Conservation (phyloP, 495 filamentous ascomycete species). For the Aspergillus nanangensis region DNA sequence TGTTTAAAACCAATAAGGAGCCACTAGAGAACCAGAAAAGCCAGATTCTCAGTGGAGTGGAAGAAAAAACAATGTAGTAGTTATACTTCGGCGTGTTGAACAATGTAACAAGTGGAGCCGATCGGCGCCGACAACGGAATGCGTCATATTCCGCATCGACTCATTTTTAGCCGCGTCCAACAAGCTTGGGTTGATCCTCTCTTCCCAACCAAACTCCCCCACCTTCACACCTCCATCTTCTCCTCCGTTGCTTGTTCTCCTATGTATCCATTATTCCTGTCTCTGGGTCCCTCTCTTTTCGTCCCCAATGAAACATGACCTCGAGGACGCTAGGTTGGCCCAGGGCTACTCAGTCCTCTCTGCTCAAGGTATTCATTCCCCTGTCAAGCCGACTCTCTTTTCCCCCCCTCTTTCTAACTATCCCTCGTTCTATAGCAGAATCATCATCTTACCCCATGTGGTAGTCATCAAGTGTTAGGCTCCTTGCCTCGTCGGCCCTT, state of each 20-base stretch:
- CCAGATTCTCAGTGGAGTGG: constrained; percentile 9
- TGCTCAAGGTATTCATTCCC: constrained; percentile 5
- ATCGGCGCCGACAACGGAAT: constrained; percentile 13
- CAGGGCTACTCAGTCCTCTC: constrained; percentile 28
- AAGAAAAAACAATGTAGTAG: too few relatives aligned
- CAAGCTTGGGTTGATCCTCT: constrained; percentile 4
- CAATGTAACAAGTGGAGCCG: constrained; percentile 12
- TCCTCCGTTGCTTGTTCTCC: constrained; percentile 3
- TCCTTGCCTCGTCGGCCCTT: constrained; percentile 16
- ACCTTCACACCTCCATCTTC: not conserved
- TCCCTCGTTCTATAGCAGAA: constrained; percentile 16
- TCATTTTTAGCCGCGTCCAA: constrained; percentile 10
- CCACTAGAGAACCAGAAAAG: constrained; percentile 23
- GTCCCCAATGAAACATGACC: constrained; percentile 29
- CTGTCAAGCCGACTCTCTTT: constrained; percentile 7
- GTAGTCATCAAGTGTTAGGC: constrained; percentile 6
- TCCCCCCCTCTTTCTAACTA: not conserved
- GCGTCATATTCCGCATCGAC: constrained; percentile 19
- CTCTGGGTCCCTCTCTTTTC: constrained; percentile 1
- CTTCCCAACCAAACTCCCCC: not conserved
- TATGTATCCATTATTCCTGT: constrained; percentile 11
- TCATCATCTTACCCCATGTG: constrained; percentile 16
- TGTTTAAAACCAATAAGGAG: constrained; percentile 31
- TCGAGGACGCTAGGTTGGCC: constrained; percentile 30
- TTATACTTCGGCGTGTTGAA: too few relatives aligned